Conservation (phyloP, 2,329 filamentous ascomycete genomes). For the Cladosporium sp. region DNA sequence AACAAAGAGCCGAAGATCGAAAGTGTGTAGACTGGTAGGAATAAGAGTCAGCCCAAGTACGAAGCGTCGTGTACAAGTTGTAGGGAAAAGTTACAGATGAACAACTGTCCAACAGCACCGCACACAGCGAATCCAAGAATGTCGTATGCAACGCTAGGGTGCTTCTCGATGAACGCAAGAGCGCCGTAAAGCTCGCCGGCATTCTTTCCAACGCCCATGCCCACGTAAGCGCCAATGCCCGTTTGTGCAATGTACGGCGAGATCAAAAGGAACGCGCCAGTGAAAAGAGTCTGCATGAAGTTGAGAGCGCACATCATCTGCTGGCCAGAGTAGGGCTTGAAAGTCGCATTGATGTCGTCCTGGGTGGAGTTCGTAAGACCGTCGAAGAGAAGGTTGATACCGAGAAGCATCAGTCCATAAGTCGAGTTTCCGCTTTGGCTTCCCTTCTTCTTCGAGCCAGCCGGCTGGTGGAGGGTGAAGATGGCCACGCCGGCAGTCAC, state of each 20-base stretch:
- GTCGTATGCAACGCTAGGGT: slow-evolving; percentile 80
- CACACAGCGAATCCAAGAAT: slow-evolving; percentile 86
- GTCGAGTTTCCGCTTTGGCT: slow-evolving; percentile 51
- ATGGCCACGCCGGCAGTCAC: slow-evolving; percentile 91
- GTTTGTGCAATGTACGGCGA: slow-evolving; percentile 74
- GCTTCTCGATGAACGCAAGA: slow-evolving; percentile 69
- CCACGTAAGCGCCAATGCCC: slow-evolving; percentile 37
- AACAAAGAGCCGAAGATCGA: slow-evolving; percentile 87
- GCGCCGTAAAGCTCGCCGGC: slow-evolving; percentile 78
- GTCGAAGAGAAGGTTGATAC: slow-evolving; percentile 89
- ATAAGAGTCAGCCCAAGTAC: background rate
- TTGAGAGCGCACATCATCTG: slow-evolving; percentile 99
- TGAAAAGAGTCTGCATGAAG: slow-evolving; percentile 75
- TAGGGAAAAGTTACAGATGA: slow-evolving; percentile 60
- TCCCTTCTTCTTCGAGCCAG: slow-evolving; percentile 27
- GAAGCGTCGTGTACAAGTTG: background rate
- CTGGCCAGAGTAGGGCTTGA: slow-evolving; percentile 77
- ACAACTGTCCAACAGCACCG: slow-evolving; percentile 89
- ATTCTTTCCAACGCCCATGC: slow-evolving; percentile 45
- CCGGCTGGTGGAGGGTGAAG: slow-evolving; percentile 75
- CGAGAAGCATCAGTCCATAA: slow-evolving; percentile 78
- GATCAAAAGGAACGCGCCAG: slow-evolving; percentile 67
- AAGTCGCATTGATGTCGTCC: slow-evolving; percentile 80
- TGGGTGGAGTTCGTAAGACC: slow-evolving; percentile 95
- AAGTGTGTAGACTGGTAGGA: slow-evolving; percentile 63